Percentiles rank a stretch among this genome's conserved stretches.
phyloP scores from a whole-genome alignment of 176 grass and related monocot species.

The Carex pumila region DNA sequence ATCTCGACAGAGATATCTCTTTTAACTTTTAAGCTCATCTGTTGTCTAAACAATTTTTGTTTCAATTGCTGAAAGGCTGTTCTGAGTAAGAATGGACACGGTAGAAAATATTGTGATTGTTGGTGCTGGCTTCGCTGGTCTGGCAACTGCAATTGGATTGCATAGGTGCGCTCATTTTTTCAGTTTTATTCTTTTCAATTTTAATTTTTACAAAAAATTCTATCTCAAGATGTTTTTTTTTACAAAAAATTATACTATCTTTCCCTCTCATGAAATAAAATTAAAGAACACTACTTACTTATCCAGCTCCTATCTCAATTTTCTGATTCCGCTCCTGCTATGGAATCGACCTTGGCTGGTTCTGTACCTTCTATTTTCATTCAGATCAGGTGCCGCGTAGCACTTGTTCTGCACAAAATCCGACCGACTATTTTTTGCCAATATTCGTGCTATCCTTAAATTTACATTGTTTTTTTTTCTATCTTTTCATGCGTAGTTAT shows the following conservation, averaged over 20 bases:
- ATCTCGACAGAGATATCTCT: neutral
- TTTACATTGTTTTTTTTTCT: neutral
- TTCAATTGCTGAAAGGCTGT: neutral
- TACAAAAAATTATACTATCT: too few species aligned
- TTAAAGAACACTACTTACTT: too few species aligned
- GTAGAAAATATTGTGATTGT: slow-evolving; percentile 45
- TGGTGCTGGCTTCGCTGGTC: slow-evolving; percentile 54
- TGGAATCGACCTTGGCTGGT: neutral
- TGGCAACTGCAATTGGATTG: slow-evolving; percentile 60
- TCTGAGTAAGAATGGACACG: slow-evolving; percentile 13
- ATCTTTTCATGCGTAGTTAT: neutral
- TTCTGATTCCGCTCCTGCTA: neutral
- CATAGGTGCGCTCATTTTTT: slow-evolving; percentile 28
- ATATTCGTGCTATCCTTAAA: too few species aligned
- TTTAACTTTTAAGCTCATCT: neutral
- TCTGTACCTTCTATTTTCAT: neutral
- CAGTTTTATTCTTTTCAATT: too few species aligned
- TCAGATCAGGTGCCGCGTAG: too few species aligned
- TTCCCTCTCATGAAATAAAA: too few species aligned
- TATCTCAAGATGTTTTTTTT: too few species aligned
- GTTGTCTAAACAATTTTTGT: neutral
- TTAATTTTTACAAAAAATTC: too few species aligned
- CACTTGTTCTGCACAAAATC: too few species aligned
- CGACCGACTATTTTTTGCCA: too few species aligned
- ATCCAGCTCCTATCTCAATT: too few species aligned